phyloP scores from a whole-genome alignment of 352 stramenopile species.

The Hyaloperonospora brassicae region DNA sequence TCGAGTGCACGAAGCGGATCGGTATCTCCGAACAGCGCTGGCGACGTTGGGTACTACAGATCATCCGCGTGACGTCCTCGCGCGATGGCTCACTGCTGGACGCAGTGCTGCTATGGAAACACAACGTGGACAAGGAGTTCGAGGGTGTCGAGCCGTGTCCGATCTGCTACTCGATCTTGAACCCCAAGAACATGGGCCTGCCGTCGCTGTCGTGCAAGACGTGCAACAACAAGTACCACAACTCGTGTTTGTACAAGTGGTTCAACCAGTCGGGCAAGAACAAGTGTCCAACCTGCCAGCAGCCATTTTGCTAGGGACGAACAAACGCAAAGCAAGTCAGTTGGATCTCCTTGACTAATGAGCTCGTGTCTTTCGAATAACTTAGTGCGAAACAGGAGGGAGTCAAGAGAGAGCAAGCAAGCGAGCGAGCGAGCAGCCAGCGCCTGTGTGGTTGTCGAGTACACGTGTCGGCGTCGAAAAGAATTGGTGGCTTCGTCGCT shows the following conservation, averaged over 20 bases:
- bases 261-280: slow-evolving; percentile 92
- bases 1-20: slow-evolving; percentile 87
- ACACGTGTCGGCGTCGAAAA: slow-evolving; percentile 5
- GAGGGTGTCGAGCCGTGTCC: slow-evolving; percentile 88
- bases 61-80: slow-evolving; percentile 85
- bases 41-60: slow-evolving; percentile 90
- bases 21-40: slow-evolving; percentile 87
- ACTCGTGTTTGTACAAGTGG: slow-evolving; percentile 91
- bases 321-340: background rate
- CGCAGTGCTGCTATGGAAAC: slow-evolving; percentile 88
- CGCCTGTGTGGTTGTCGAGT: slow-evolving; percentile 1
- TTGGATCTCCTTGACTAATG: slow-evolving; percentile 11
- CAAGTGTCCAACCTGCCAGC: slow-evolving; percentile 90
- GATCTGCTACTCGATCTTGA: slow-evolving; percentile 90
- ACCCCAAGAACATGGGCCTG: slow-evolving; percentile 85
- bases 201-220: slow-evolving; percentile 87
- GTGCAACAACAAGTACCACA: slow-evolving; percentile 90
- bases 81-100: slow-evolving; percentile 86
- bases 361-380: slow-evolving; percentile 26
- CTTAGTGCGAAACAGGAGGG: slow-evolving; percentile 28
- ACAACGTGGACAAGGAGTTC: slow-evolving; percentile 90
- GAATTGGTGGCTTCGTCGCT: background rate
- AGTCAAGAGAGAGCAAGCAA: slow-evolving; percentile 15
- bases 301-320: slow-evolving; percentile 64
- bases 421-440: no score